These are phyloP conservation scores for Suhomyces wounanorum DNA, from an alignment of 1,139 yeast species.

Conservation along the genomic window DNA sequence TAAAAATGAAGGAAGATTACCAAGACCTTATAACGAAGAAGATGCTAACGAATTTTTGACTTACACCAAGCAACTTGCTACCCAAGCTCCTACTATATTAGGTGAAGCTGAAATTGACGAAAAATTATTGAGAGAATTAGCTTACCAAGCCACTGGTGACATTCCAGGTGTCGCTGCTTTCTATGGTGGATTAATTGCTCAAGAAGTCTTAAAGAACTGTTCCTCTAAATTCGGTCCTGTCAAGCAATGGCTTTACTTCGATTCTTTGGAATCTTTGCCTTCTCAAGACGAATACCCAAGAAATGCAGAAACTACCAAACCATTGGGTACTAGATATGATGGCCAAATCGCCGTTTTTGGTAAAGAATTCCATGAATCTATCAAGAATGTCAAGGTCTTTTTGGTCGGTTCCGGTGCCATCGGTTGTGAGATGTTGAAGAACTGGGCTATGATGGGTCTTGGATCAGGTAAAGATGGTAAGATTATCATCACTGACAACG, in stretches of 20 bases:
- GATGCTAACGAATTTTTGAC: constrained; percentile 73
- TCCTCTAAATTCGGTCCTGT: constrained; percentile 93
- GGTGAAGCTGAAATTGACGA: constrained; percentile 59
- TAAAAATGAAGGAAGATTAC: constrained; percentile 64
- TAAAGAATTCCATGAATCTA: constrained; percentile 64
- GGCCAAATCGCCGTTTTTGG: constrained; percentile 95
- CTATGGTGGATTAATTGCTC: constrained; percentile 94
- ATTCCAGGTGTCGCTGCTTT: constrained; percentile 88
- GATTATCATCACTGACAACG: constrained; percentile 87
- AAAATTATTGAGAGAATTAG: constrained; percentile 65
- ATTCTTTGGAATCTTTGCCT: constrained; percentile 89
- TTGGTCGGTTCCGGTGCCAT: constrained; percentile 98
- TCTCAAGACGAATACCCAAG: constrained; percentile 57
- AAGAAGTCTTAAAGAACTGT: constrained; percentile 92
- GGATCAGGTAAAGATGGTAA: constrained; percentile 91
- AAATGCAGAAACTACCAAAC: constrained; percentile 70
- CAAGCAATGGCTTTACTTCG: constrained; percentile 90
- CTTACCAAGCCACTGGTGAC: constrained; percentile 90
- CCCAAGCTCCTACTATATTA: constrained; percentile 58
- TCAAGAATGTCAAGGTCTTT: constrained; percentile 80
- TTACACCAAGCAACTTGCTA: constrained; percentile 60
- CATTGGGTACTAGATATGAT: constrained; percentile 84
- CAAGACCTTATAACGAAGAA: constrained; percentile 72
- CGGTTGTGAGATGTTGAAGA: constrained; percentile 98
- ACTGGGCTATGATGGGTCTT: constrained; percentile 96